Percentiles rank a stretch among this genome's conserved stretches.
Conservation (phyloP, 495 filamentous ascomycete species). For the Penicillium atrosanguineum region DNA sequence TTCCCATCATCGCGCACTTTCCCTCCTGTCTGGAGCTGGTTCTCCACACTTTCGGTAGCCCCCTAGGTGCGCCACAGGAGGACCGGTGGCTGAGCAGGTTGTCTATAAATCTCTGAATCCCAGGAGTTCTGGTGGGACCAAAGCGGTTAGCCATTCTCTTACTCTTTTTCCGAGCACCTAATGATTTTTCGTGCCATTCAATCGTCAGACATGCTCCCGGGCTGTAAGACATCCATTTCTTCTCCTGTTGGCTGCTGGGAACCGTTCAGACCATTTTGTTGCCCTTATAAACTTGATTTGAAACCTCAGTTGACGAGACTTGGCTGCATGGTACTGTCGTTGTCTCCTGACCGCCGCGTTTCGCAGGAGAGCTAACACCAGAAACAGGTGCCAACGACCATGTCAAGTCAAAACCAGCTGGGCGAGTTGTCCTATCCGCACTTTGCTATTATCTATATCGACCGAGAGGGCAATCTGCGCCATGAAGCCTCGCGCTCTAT, state of each 20-base stretch:
- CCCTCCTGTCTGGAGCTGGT: conserved; percentile 1
- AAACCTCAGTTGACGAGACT: conserved; percentile 1
- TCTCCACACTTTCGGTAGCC: conserved; percentile 13
- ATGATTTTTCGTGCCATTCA: not conserved
- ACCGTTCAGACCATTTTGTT: not conserved
- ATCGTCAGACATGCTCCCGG: conserved; percentile 13
- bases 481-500: conserved; percentile 37
- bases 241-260: conserved; percentile 5
- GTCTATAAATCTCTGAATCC: conserved; percentile 21
- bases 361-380: not conserved
- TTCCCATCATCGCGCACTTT: not conserved
- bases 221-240: conserved; percentile 13
- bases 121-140: conserved; percentile 9
- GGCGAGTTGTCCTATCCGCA: conserved; percentile 26
- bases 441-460: conserved; percentile 41
- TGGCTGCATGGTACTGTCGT: conserved; percentile 14
- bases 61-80: conserved; percentile 3
- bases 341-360: not conserved
- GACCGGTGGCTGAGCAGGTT: conserved; percentile 8
- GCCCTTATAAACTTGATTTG: conserved; percentile 1
- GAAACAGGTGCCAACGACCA: conserved; percentile 20
- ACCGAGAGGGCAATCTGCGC: conserved; percentile 34
- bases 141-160: not conserved
- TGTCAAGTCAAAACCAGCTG: conserved; percentile 27
- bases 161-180: not conserved